Evolutionary conservation across 2,329 filamentous ascomycete genomes (phyloP).

Genomic region (Plectosphaerella plurivora): DNA sequence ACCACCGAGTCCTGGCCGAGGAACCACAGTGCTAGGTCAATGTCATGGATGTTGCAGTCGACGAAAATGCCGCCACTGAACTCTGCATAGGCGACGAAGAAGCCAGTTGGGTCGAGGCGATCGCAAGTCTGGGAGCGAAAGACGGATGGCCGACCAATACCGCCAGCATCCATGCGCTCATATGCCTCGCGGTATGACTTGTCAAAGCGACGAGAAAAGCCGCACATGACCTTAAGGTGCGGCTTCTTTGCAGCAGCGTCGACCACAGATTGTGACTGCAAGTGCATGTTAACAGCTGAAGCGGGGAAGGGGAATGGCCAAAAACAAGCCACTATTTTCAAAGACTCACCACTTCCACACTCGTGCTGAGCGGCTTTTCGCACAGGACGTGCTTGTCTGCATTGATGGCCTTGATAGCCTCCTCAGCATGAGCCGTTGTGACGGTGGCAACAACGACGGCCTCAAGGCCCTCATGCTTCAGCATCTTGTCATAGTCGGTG

Average conservation of each 20-base stretch:
- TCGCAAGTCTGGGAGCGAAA: slow-evolving; percentile 65
- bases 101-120: slow-evolving; percentile 59
- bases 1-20: slow-evolving; percentile 24
- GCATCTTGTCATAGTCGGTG: slow-evolving; percentile 40
- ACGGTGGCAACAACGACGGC: slow-evolving; percentile 36
- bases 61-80: slow-evolving; percentile 67
- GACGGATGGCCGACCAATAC: slow-evolving; percentile 56
- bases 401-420: slow-evolving; percentile 52
- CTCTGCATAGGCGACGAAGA: slow-evolving; percentile 64
- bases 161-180: slow-evolving; percentile 43
- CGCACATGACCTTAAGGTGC: slow-evolving; percentile 56
- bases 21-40: slow-evolving; percentile 32
- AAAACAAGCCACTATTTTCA: not conserved
- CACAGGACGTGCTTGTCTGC: slow-evolving; percentile 52
- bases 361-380: slow-evolving; percentile 57
- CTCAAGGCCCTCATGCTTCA: slow-evolving; percentile 29
- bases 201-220: slow-evolving; percentile 48
- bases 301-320: not conserved
- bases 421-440: slow-evolving; percentile 52
- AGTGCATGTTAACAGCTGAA: not conserved
- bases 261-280: slow-evolving; percentile 55
- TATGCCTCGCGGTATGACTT: slow-evolving; percentile 58
- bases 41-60: slow-evolving; percentile 68
- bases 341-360: slow-evolving; percentile 50
- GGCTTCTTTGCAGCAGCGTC: slow-evolving; percentile 50